Evolutionary conservation across 148 eudicot genomes (phyloP), one percentile per base, ranked within the genome.

Genomic region (Diospyros lotus): DNA sequence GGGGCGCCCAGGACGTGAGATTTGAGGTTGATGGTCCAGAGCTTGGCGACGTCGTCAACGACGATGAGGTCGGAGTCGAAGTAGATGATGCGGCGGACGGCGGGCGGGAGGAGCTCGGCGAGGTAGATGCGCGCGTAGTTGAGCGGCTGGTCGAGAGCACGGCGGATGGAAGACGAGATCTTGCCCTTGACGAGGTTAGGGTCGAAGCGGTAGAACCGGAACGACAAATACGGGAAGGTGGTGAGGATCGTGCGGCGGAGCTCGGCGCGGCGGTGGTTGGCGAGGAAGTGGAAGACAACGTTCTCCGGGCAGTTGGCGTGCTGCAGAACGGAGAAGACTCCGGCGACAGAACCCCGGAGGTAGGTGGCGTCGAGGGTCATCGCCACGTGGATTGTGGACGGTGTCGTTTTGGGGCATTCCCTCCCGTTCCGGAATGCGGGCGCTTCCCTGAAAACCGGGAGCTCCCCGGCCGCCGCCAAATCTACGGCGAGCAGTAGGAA

Each of bases 291-390:
- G 77, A 75, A 75, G 77, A 65, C 48, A 62, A 75, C 8, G 71
- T 75, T 58, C 48, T 75, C n/a, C 9, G 77, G 77, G 77, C 77
- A 75, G 71, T 58, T 52, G 11, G 77, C 63, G 71, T 75, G 77
- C 48, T 66, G 77, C 12, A 75, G 77, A 17, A 66, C 64, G 42
- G 71, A 75, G 64, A 75, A 48, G 53, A 75, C 77, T 0, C 64
- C 60, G 53, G 77, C 77, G 52, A 75, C 11, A n/a, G 77, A 75
- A 54, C 77, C 77, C 5, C 71, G 53, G 52, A 75, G 71, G 77
- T 75, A 75, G 64, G 77, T 75, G 18, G 64, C 6, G 77, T 75
- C 77, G 64, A 75, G 77, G 38, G 77, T 75, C 53, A 75, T 75
- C 17, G 77, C 77, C 13, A 75, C 44, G 64, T 75, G 77, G 71